Evolutionary conservation across 495 filamentous ascomycete genomes (phyloP).

Genomic region (Xylaria curta): DNA sequence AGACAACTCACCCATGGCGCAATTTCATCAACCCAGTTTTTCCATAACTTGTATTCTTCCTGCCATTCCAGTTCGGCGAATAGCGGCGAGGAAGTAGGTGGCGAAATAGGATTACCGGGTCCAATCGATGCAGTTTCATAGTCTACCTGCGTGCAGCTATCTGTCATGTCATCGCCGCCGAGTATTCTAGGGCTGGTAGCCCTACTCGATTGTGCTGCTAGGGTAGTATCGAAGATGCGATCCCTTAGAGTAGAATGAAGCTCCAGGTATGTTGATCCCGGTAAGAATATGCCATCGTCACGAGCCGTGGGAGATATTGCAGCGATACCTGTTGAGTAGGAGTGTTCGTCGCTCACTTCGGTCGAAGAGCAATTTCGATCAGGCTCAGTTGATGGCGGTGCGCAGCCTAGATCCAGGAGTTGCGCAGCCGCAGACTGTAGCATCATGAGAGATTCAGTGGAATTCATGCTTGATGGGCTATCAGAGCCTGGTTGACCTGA

Average conservation of each 20-base stretch:
- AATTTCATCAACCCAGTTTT: constrained; percentile 16
- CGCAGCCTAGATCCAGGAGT: constrained; percentile 13
- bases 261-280: neutral
- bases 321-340: neutral
- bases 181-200: neutral
- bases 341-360: neutral
- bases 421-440: constrained; percentile 8
- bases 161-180: neutral
- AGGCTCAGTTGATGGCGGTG: neutral
- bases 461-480: neutral
- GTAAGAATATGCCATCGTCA: constrained; percentile 9
- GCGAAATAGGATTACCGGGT: neutral
- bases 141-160: neutral
- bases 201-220: neutral
- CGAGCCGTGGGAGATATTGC: neutral
- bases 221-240: constrained; percentile 3
- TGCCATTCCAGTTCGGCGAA: neutral
- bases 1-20: constrained; percentile 7
- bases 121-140: neutral
- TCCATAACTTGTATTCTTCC: constrained; percentile 9
- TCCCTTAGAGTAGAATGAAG: constrained; percentile 7
- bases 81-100: neutral
- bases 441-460: constrained; percentile 4
- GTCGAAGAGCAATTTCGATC: neutral
- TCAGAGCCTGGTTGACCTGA: neutral